Evolutionary conservation across 1,284 basidiomycete species (phyloP).

Genomic region (Singerocomus rubriflavus): DNA sequence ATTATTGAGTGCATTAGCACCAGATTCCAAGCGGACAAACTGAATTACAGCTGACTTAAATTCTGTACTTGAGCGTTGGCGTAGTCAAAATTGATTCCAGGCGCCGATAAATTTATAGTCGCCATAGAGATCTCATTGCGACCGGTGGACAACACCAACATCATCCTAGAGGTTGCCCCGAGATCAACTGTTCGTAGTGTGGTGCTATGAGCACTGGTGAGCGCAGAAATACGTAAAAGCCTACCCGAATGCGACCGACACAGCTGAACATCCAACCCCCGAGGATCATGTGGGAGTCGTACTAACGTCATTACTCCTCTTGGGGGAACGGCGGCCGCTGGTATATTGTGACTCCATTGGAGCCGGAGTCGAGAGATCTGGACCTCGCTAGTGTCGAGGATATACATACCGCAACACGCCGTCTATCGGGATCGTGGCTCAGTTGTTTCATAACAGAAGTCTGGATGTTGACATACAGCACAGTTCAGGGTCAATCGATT

Average conservation of each 20-base stretch:
- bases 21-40: conserved; percentile 11
- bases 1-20: conserved; percentile 3
- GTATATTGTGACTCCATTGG: conserved; percentile 51
- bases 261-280: conserved; percentile 58
- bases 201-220: conserved; percentile 3
- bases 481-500: conserved; percentile 60
- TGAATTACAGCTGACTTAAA: conserved; percentile 31
- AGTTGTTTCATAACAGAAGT: not conserved
- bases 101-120: conserved; percentile 50
- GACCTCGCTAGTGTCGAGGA: conserved; percentile 59
- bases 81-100: conserved; percentile 50
- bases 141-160: conserved; percentile 59
- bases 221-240: conserved; percentile 20
- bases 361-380: conserved; percentile 55
- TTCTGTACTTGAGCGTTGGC: conserved; percentile 42
- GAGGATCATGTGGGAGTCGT: conserved; percentile 55
- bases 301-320: conserved; percentile 42
- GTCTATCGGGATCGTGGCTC: conserved; percentile 43
- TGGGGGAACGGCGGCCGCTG: conserved; percentile 19
- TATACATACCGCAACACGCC: conserved; percentile 58
- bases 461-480: conserved; percentile 49
- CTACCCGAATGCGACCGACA: conserved; percentile 60
- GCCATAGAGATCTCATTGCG: conserved; percentile 58
- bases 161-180: conserved; percentile 52
- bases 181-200: conserved; percentile 55